These are phyloP conservation scores for Fusarium foetens DNA, from an alignment of 2,329 filamentous ascomycete species.

Conservation along the genomic window DNA sequence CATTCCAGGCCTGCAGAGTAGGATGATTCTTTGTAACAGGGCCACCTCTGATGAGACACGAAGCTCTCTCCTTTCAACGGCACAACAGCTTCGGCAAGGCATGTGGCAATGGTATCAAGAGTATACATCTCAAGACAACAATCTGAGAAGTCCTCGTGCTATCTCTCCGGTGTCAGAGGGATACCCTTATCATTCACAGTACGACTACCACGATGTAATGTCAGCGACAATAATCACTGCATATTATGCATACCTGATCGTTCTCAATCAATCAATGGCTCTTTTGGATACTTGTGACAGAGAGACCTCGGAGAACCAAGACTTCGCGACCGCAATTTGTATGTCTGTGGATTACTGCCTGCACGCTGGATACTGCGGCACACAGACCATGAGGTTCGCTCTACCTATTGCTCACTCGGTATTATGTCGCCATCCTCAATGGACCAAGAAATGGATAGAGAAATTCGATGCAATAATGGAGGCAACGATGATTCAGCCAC, in stretches of 20 bases:
- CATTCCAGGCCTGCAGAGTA: accelerated
- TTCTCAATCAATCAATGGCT: accelerated
- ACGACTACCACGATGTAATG: background rate
- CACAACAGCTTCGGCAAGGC: accelerated
- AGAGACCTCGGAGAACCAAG: accelerated
- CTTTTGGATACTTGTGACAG: accelerated
- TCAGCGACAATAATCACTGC: background rate
- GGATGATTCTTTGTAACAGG: accelerated
- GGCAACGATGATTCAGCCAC: background rate
- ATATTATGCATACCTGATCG: background rate
- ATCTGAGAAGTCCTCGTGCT: accelerated
- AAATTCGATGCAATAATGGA: background rate
- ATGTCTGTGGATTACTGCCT: background rate
- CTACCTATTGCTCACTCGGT: background rate
- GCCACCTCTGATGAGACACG: accelerated
- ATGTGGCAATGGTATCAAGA: background rate
- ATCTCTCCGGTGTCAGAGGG: accelerated
- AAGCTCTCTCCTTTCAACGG: accelerated
- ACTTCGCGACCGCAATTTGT: accelerated
- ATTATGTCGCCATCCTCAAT: accelerated
- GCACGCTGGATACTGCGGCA: background rate
- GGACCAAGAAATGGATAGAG: background rate
- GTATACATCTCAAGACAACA: accelerated
- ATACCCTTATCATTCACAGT: background rate
- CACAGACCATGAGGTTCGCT: background rate